These are phyloP conservation scores for Rhodotorula taiwanensis DNA, from an alignment of 768 basidiomycete species.

Conservation along the genomic window DNA sequence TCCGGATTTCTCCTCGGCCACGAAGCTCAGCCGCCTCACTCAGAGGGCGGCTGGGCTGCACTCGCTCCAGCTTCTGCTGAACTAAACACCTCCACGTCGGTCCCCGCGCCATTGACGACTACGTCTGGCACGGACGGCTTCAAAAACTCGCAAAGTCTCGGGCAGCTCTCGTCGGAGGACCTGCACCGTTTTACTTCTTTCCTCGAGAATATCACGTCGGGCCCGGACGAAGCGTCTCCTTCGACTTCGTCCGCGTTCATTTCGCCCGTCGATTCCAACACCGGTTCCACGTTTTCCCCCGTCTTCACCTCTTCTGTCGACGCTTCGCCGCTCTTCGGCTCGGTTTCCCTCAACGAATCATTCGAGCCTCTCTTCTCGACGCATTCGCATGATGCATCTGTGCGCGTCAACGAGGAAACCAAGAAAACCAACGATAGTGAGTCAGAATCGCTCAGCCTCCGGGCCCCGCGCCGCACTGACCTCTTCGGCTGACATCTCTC, in stretches of 20 bases:
- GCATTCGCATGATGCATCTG: neutral
- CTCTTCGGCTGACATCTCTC: neutral
- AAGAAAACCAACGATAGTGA: slow-evolving; percentile 24
- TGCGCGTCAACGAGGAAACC: neutral
- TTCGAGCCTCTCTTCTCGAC: slow-evolving; percentile 7
- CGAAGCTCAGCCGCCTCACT: slow-evolving; percentile 7
- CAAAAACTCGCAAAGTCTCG: neutral
- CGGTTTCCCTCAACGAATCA: neutral
- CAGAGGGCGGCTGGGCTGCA: neutral
- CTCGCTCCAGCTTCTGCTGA: too few relatives aligned
- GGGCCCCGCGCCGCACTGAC: too few relatives aligned
- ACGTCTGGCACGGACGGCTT: neutral
- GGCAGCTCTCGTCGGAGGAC: neutral
- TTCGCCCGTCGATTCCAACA: too few relatives aligned
- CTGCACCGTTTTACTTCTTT: neutral
- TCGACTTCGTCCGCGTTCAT: neutral
- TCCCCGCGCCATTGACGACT: neutral
- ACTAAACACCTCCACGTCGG: neutral
- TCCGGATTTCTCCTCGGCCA: slow-evolving; percentile 15
- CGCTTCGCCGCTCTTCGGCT: neutral
- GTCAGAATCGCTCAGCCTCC: neutral
- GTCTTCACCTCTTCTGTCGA: neutral
- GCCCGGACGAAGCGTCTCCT: neutral
- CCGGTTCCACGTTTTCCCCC: neutral
- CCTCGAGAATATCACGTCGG: neutral